Evolutionary conservation across 1,139 yeast species (phyloP), one percentile per base, ranked within the genome.

Genomic region (Yamadazyma mexicana): DNA sequence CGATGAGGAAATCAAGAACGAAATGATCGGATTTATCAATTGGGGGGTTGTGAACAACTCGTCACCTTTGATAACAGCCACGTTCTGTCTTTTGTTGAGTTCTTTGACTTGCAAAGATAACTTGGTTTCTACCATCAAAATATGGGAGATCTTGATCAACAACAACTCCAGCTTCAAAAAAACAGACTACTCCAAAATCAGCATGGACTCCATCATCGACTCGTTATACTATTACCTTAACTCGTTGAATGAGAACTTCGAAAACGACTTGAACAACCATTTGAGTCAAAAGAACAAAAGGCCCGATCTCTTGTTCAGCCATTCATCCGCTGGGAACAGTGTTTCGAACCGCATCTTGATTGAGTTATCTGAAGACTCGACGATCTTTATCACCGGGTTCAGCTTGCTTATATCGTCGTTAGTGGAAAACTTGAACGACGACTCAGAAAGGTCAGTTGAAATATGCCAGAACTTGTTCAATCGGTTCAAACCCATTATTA

Each of bases 41-140:
- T 91, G 98, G 98, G 95, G 95, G 0, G 74, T 94, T 4, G 80
- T 82, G 42, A 85, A 91, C 52, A 88, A 85, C 46, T 68, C 76
- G 1, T 87, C 92, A 11, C 83, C 94, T 5, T 68, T 89, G 40
- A 88, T 91, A 67, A 78, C 88, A 36, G 84, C 98, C 0, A 77
- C 96, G 0, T 89, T 84, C 52, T 81, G 92, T 48, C 72, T 87
- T 43, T 75, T 92, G 72, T 66, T 92, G 40, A 82, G 94, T 1
- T 82, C 95, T 4, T 67, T 92, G 33, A 70, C 92, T 0, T 73
- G 75, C 15, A 87, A 84, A n/a, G 69, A 70, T 1, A 72, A 69
- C 11, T 75, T 77, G 39, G 73, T 87, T 2, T 54, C 60, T 14
- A 46, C 51, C 24, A 46, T 35, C 5, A 62, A 55, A 42, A 59